Evolutionary conservation across 73 alveolate genomes (phyloP), one percentile per base, ranked within the genome.

Genomic region (Diophrys sp.): DNA sequence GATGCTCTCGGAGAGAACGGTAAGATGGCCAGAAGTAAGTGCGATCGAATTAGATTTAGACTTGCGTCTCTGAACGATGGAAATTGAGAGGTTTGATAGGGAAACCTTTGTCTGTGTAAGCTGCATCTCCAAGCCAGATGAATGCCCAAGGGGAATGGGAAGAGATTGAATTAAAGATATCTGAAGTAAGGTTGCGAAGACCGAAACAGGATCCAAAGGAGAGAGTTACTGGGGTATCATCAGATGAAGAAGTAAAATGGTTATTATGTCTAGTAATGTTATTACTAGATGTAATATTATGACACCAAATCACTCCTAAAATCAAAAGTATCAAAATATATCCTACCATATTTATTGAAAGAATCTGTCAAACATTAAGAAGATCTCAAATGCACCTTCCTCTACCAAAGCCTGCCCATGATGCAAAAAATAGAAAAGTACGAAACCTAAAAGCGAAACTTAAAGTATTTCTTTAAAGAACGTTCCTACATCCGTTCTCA

Each of bases 81-180:
- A 11, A 44, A 18, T 44, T 44, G 62, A 44, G 62, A 11, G 62
- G n/a, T 44, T 44, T 44, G 18, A 44, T 44, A 18, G 62, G 62
- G 18, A 18, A 18, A 44, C 62, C 62, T 44, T 18, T 44, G 73
- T 87, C 94, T 14, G 90, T 80, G 56, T 87, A 87, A 8, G 80
- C 90, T 24, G 80, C 90, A 75, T 87, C 94, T 23, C 94, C 94
- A 2, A 87, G 91, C 90, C 94, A 87, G 8, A 87, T 73, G 78
- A 80, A 87, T 28, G 83, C 55, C 2, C 69, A 67, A 2, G 94
- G 90, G 29, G 73, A 56, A 5, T 5, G 18, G 18, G 5, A 5
- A 18, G 5, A 54, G 70, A 78, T 30, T 5, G 73, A 0, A 2
- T 25, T 5, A 26, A 78, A 78, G 2, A 78, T 68, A 23, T 68